Evolutionary conservation across 2,329 filamentous ascomycete species (phyloP).

Genomic region (Ophioceras dolichostomum): DNA sequence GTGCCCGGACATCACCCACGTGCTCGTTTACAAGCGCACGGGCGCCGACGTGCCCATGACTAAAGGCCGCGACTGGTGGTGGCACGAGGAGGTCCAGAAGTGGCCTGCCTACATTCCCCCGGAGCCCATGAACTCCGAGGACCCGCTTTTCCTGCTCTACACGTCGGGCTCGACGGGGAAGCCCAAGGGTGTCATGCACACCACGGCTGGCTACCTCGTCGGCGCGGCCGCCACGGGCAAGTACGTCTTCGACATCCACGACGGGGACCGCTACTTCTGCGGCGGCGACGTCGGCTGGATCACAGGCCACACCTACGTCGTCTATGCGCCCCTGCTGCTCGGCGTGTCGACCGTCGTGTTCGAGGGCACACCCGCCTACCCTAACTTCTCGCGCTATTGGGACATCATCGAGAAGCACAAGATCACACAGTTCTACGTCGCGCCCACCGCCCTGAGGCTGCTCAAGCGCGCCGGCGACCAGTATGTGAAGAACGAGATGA

Average conservation of each 20-base stretch:
- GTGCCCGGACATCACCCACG: conserved; percentile 76
- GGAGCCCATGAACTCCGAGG: conserved; percentile 82
- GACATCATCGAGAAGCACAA: conserved; percentile 92
- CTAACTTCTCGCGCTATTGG: conserved; percentile 97
- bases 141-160: conserved; percentile 94
- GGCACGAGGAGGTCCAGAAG: conserved; percentile 97
- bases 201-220: conserved; percentile 87
- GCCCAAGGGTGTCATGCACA: conserved; percentile 98
- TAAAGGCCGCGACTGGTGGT: conserved; percentile 82
- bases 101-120: conserved; percentile 88
- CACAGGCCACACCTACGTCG: conserved; percentile 95
- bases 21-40: conserved; percentile 90
- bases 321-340: conserved; percentile 87
- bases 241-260: conserved; percentile 97
- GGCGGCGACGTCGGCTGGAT: conserved; percentile 99
- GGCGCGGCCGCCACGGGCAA: conserved; percentile 91
- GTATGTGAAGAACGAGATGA: conserved; percentile 82
- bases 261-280: conserved; percentile 89
- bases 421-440: conserved; percentile 97
- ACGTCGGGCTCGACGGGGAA: conserved; percentile 97
- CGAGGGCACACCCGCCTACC: conserved; percentile 94
- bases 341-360: conserved; percentile 94
- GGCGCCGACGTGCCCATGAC: conserved; percentile 89
- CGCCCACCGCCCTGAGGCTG: conserved; percentile 82
- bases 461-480: conserved; percentile 93